Percentiles rank a stretch among this genome's conserved stretches.
phyloP scores from a whole-genome alignment of 2,329 filamentous ascomycete species.

The Penicillium psychrosexuale region DNA sequence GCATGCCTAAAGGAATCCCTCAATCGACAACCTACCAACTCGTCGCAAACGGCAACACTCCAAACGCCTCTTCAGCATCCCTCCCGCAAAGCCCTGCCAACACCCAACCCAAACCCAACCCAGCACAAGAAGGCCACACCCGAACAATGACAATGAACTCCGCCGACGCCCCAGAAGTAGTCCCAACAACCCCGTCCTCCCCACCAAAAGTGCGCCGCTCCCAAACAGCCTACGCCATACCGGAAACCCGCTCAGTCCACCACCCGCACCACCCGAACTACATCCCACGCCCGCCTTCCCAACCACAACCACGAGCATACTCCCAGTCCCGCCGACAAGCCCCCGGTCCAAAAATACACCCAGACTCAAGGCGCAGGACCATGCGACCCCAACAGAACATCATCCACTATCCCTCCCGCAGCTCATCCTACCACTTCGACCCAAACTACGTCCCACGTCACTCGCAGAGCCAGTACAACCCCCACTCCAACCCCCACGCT shows the following conservation, averaged over 20 bases:
- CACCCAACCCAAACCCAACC: neutral
- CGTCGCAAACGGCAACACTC: neutral
- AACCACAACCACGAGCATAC: constrained; percentile 18
- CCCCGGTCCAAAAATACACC: constrained; percentile 4
- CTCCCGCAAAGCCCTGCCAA: constrained; percentile 2
- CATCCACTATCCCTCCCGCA: constrained; percentile 14
- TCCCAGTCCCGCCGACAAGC: constrained; percentile 14
- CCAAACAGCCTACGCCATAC: constrained; percentile 17
- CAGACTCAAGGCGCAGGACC: constrained; percentile 9
- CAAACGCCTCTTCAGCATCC: neutral
- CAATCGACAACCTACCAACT: neutral
- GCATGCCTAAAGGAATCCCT: constrained; percentile 4
- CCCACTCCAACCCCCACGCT: neutral
- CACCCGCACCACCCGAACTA: constrained; percentile 30
- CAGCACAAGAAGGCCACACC: constrained; percentile 7
- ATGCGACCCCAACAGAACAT: constrained; percentile 5
- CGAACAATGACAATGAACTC: constrained; percentile 34
- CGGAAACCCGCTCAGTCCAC: constrained; percentile 20
- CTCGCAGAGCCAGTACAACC: constrained; percentile 24
- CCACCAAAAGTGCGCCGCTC: constrained; percentile 28
- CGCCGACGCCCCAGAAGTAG: constrained; percentile 37
- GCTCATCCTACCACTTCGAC: constrained; percentile 29
- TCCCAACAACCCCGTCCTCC: constrained; percentile 18
- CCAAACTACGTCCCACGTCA: constrained; percentile 24
- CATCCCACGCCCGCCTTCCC: constrained; percentile 10